These are phyloP conservation scores for Pseudogymnoascus sp. DNA, from an alignment of 2,329 filamentous ascomycete genomes.

Conservation along the genomic window DNA sequence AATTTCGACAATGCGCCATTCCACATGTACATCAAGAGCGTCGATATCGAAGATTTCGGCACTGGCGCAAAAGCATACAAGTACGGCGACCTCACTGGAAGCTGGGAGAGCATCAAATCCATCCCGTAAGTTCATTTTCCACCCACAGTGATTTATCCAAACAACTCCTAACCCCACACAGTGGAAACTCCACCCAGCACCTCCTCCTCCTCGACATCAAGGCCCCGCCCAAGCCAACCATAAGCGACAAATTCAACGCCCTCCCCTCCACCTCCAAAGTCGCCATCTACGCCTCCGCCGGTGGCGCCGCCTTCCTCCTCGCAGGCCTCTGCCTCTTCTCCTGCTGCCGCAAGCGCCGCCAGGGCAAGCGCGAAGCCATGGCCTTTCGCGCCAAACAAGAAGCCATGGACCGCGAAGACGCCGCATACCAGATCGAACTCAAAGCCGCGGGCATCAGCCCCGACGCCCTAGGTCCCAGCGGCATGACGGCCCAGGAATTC, in stretches of 20 bases:
- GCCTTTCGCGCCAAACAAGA: conserved; percentile 26
- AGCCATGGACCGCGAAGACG: conserved; percentile 23
- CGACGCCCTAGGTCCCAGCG: background rate
- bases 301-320: conserved; percentile 38
- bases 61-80: conserved; percentile 56
- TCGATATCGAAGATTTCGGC: conserved; percentile 51
- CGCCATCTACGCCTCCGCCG: conserved; percentile 44
- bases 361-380: conserved; percentile 44
- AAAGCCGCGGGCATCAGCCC: background rate
- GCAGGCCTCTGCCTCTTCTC: conserved; percentile 41
- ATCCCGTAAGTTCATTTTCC: conserved; percentile 38
- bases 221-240: conserved; percentile 34
- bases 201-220: conserved; percentile 17
- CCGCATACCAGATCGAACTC: conserved; percentile 23
- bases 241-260: conserved; percentile 47
- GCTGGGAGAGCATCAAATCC: conserved; percentile 56
- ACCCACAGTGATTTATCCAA: background rate
- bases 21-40: conserved; percentile 64
- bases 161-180: conserved; percentile 20
- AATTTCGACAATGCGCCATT: conserved; percentile 61
- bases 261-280: conserved; percentile 44
- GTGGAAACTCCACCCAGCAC: conserved; percentile 47
- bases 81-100: conserved; percentile 54
- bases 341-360: conserved; percentile 48
- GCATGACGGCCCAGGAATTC: conserved; percentile 2